These are phyloP conservation scores for Rosa multiflora DNA, from an alignment of 306 rosid genomes.

Conservation along the genomic window DNA sequence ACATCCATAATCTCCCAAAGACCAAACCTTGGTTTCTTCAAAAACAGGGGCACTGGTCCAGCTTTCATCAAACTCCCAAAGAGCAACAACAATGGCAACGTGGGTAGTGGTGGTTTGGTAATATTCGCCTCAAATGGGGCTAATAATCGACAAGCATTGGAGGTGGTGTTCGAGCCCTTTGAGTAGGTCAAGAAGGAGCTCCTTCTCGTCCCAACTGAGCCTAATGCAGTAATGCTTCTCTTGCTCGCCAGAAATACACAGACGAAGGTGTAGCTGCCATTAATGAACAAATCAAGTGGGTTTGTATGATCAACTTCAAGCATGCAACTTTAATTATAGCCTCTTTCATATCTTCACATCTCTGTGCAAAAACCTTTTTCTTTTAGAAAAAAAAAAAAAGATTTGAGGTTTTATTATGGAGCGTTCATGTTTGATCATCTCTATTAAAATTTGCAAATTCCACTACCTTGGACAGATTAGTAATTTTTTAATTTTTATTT, in stretches of 20 bases:
- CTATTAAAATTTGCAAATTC: too few relatives aligned
- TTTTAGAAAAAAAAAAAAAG: not conserved
- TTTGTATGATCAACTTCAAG: not conserved
- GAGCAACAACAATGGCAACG: conserved; percentile 18
- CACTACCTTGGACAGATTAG: not conserved
- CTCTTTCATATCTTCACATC: too few relatives aligned
- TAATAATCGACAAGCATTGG: conserved; percentile 3
- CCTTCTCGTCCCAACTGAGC: conserved; percentile 23
- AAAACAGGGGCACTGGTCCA: not conserved
- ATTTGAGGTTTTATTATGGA: not conserved
- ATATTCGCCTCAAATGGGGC: conserved; percentile 12
- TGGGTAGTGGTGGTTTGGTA: conserved; percentile 15
- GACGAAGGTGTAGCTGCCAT: conserved; percentile 31
- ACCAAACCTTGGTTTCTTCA: conserved; percentile 3
- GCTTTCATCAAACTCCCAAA: conserved; percentile 14
- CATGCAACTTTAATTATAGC: not conserved
- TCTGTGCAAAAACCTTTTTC: not conserved
- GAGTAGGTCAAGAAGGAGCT: conserved; percentile 48
- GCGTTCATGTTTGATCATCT: not conserved
- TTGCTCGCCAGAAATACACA: conserved; percentile 40
- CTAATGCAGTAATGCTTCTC: conserved; percentile 22
- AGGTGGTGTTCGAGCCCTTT: conserved; percentile 28
- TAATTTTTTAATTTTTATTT: not conserved
- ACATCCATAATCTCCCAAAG: conserved; percentile 1
- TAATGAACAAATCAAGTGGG: conserved; percentile 48